Base-by-base conservation (phyloP, 2,329 filamentous ascomycete genomes). In the Colletotrichum simmondsii region DNA sequence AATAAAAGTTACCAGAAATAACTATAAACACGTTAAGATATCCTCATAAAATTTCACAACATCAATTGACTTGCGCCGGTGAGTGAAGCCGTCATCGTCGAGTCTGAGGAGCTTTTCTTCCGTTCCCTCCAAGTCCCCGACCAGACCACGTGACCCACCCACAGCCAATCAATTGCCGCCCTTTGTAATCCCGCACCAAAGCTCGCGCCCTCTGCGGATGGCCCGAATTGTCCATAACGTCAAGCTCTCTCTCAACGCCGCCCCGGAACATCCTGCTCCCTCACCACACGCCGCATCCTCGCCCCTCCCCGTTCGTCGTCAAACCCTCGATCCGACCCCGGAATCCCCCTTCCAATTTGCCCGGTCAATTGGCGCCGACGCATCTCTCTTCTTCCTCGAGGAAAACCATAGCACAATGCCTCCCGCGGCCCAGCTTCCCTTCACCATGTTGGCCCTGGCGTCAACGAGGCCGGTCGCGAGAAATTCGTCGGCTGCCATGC, bases 111-210 rank as follows among this genome's bases (percentile, higher is more conserved):
- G 26, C 32, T n/a, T 69, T 32, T 46, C 69, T 63, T 12, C 65
- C 53, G 65, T 26, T 24, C 35, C 22, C 42, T 32, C 10, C n/a
- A 32, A 53, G 30, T 32, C n/a, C 24, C 10, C 26, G 16, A 10
- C 12, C 26, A n/a, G 22, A 32, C 52, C 73, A 74, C 73, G 73
- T 74, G 73, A 74, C 53, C 57, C 24, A 1, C 0, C 0, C 14
- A 37, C 57, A 61, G 62, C 74, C 74, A 75, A 75, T 75, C 72
- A 75, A 67, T 60, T 28, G 65, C 65, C 68, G 74, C 68, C 65
- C 68, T 74, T 75, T 75, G 74, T 75, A 75, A 75, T 75, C 74
- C 74, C 74, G 72, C 74, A 75, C 70, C 65, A 74, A 75, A 74
- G 69, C 70, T 75, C 61, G 56, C 68, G 61, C 54, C 32, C 53